Conservation (phyloP, 768 basidiomycete species). For the Suillus tomentosus region DNA sequence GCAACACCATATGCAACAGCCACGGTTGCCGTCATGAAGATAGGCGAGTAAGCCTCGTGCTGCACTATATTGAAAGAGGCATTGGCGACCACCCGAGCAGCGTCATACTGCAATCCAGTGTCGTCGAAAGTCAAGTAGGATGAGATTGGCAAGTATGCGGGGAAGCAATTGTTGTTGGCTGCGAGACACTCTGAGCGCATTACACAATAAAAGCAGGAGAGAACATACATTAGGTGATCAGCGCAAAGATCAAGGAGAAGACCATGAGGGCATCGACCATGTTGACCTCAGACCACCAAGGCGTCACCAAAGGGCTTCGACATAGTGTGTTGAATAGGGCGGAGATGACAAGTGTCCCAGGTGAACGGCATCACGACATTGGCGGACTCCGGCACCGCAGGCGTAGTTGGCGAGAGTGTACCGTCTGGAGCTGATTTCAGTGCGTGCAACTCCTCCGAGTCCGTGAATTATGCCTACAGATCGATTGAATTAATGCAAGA, state of each 20-base stretch:
- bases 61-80: conserved; percentile 64
- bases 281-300: conserved; percentile 88
- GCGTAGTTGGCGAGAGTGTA: conserved; percentile 53
- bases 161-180: conserved; percentile 74
- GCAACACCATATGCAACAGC: conserved; percentile 70
- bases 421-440: conserved; percentile 64
- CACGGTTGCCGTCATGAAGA: conserved; percentile 69
- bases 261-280: conserved; percentile 65
- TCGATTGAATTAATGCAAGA: conserved; percentile 13
- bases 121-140: conserved; percentile 69
- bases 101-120: conserved; percentile 68
- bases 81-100: conserved; percentile 58
- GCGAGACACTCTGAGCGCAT: conserved; percentile 12
- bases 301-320: conserved; percentile 78
- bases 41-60: conserved; percentile 79
- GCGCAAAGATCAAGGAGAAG: conserved; percentile 74
- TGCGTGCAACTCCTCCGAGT: conserved; percentile 54
- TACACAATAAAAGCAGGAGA: not conserved
- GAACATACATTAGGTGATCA: conserved; percentile 71
- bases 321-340: conserved; percentile 86
- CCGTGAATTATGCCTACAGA: conserved; percentile 80
- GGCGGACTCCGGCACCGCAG: conserved; percentile 54
- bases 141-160: conserved; percentile 76
- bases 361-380: conserved; percentile 84
- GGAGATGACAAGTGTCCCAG: conserved; percentile 80